Evolutionary conservation across 78 protist genomes (phyloP).

Genomic region (Dictyostelium brefeldianum): DNA sequence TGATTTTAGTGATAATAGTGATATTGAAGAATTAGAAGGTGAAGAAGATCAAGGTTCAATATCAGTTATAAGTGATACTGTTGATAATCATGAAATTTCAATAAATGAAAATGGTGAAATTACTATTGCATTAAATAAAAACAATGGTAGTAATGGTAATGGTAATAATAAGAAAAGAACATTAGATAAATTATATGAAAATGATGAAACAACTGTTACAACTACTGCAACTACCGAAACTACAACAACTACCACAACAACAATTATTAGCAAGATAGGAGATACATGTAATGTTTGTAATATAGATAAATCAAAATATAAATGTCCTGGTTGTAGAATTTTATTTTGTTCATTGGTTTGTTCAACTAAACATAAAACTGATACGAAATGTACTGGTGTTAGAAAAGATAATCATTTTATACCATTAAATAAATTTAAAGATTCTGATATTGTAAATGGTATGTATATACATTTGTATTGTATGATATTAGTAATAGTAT

Average conservation of each 20-base stretch:
- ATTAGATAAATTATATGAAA: not conserved
- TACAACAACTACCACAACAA: not conserved
- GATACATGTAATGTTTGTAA: conserved; percentile 34
- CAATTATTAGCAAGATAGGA: not conserved
- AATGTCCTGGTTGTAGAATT: conserved; percentile 51
- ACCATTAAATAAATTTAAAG: conserved; percentile 28
- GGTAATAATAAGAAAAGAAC: conserved; percentile 8
- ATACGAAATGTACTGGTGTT: conserved; percentile 31
- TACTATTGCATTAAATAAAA: conserved; percentile 10
- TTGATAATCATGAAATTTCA: conserved; percentile 10
- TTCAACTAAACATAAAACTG: conserved; percentile 21
- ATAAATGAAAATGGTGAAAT: conserved; percentile 22
- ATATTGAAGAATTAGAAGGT: no score
- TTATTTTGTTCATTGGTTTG: conserved; percentile 25
- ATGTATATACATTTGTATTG: not conserved
- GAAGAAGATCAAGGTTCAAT: not conserved
- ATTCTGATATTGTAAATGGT: conserved; percentile 68
- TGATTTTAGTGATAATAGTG: no score
- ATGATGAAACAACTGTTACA: not conserved
- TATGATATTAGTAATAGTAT: not conserved
- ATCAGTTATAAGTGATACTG: not conserved
- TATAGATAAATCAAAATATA: conserved; percentile 43
- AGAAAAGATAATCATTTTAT: conserved; percentile 41
- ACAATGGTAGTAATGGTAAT: not conserved
- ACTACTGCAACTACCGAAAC: not conserved